Evolutionary conservation across 192 early-diverging fungal species (phyloP).

Genomic region (Podila clonocystis): DNA sequence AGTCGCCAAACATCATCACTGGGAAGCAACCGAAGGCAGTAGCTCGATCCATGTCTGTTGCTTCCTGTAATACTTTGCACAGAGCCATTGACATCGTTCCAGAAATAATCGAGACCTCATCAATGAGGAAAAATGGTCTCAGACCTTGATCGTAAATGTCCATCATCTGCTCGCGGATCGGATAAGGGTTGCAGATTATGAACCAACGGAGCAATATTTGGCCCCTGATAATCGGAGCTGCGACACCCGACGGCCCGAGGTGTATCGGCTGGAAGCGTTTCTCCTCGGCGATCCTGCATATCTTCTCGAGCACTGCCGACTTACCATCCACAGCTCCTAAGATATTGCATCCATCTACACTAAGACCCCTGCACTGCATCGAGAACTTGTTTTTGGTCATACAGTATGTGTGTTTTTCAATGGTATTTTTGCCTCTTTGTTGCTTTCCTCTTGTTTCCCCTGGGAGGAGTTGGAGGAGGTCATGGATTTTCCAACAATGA

Average conservation of each 20-base stretch:
- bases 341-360: neutral
- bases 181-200: conserved; percentile 3
- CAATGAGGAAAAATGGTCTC: conserved; percentile 7
- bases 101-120: conserved; percentile 21
- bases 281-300: conserved; percentile 2
- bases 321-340: conserved; percentile 21
- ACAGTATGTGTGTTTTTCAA: too few relatives aligned
- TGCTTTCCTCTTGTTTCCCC: too few relatives aligned
- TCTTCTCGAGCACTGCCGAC: conserved; percentile 3
- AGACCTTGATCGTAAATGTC: conserved; percentile 11
- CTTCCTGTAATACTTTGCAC: conserved; percentile 13
- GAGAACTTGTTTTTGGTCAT: conserved; percentile 13
- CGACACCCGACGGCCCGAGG: conserved; percentile 15
- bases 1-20: conserved; percentile 22
- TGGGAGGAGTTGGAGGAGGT: too few relatives aligned
- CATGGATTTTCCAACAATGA: too few relatives aligned
- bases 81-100: conserved; percentile 4
- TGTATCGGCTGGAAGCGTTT: conserved; percentile 1
- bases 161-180: conserved; percentile 10
- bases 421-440: too few relatives aligned
- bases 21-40: neutral
- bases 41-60: neutral
- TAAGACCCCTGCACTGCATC: neutral
- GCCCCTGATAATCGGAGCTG: conserved; percentile 20
- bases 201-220: conserved; percentile 22